Conservation (phyloP, 345 rosid genomes). For the Lumnitzera littorea region DNA sequence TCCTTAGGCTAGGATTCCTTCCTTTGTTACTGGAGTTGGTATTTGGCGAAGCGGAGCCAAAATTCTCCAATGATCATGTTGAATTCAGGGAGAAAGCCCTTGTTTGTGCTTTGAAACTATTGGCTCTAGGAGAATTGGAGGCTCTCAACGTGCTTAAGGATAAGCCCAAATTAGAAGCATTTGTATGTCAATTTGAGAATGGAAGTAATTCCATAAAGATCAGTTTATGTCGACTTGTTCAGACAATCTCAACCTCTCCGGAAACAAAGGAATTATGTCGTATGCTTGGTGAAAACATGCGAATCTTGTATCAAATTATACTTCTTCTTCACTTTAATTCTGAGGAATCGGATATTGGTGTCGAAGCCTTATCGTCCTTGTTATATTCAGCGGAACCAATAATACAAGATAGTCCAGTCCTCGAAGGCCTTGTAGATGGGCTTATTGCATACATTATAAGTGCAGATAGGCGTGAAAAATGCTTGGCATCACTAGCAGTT, state of each 20-base stretch:
- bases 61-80: slow-evolving; percentile 17
- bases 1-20: slow-evolving; percentile 37
- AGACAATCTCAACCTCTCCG: slow-evolving; percentile 28
- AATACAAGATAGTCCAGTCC: slow-evolving; percentile 27
- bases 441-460: slow-evolving; percentile 26
- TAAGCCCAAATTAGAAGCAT: slow-evolving; percentile 28
- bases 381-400: slow-evolving; percentile 27
- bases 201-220: slow-evolving; percentile 21
- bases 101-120: slow-evolving; percentile 26
- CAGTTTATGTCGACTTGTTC: slow-evolving; percentile 35
- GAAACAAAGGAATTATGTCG: slow-evolving; percentile 34
- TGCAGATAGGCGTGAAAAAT: slow-evolving; percentile 19
- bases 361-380: slow-evolving; percentile 31
- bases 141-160: slow-evolving; percentile 31
- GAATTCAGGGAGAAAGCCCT: slow-evolving; percentile 28
- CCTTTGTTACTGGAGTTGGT: slow-evolving; percentile 33
- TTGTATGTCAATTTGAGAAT: slow-evolving; percentile 25
- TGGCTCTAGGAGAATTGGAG: slow-evolving; percentile 14
- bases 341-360: slow-evolving; percentile 21
- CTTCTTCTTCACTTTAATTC: slow-evolving; percentile 16
- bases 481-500: slow-evolving; percentile 23
- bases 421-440: slow-evolving; percentile 20
- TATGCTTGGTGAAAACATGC: slow-evolving; percentile 16
- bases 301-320: slow-evolving; percentile 17
- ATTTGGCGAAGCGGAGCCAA: slow-evolving; percentile 19